Conservation (phyloP, 257 asterid species). For the Vinca minor region DNA sequence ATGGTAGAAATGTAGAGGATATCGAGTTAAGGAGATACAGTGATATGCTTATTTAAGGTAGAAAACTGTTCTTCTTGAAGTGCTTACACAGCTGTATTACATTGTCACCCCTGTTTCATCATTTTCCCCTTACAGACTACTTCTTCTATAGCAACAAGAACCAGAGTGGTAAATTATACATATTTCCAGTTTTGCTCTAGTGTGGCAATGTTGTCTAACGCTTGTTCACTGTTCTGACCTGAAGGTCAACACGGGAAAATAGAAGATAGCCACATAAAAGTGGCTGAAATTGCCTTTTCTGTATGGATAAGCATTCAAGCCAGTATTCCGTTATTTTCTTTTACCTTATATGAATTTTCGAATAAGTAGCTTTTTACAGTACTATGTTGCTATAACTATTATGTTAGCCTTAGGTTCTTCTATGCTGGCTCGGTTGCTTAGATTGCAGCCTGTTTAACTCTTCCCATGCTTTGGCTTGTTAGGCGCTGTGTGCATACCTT, state of each 20-base stretch:
- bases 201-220: neutral
- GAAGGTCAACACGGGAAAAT: too few species aligned
- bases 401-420: too few species aligned
- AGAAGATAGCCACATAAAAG: neutral
- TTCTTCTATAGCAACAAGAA: neutral
- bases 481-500: neutral
- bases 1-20: neutral
- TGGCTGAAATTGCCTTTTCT: neutral
- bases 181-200: neutral
- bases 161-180: neutral
- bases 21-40: neutral
- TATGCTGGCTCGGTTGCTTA: too few species aligned
- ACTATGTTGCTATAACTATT: neutral
- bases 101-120: neutral
- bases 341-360: neutral
- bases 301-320: too few species aligned
- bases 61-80: neutral
- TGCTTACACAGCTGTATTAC: neutral
- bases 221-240: neutral
- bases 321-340: neutral
- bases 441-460: too few species aligned
- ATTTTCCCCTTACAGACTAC: neutral
- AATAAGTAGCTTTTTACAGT: neutral
- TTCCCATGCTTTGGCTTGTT: neutral
- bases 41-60: neutral